Conservation (phyloP, 1,284 basidiomycete genomes). For the Ustilago esculenta region DNA sequence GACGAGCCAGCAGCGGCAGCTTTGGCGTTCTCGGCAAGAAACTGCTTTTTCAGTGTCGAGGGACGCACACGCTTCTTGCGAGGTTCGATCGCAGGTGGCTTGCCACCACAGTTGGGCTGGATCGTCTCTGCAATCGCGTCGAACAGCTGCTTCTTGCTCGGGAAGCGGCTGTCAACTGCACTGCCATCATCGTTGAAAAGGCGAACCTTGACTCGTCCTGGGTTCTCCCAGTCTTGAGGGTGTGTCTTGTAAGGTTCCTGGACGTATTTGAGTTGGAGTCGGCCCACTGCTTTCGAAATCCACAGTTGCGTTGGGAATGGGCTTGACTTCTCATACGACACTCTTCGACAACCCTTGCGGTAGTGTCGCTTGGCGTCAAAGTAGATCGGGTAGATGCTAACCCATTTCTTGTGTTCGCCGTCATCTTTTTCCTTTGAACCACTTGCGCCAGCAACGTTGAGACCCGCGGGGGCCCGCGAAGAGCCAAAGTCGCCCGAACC, state of each 20-base stretch:
- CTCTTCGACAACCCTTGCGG: constrained; percentile 81
- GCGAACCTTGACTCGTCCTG: constrained; percentile 78
- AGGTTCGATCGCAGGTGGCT: constrained; percentile 51
- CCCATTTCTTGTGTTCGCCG: constrained; percentile 76
- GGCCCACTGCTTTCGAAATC: constrained; percentile 83
- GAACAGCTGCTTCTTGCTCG: constrained; percentile 77
- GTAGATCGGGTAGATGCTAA: constrained; percentile 94
- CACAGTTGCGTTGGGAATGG: constrained; percentile 94
- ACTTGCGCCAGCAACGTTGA: constrained; percentile 11
- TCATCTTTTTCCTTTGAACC: constrained; percentile 35
- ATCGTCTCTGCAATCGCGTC: constrained; percentile 52
- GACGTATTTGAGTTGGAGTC: constrained; percentile 80
- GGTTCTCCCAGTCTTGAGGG: constrained; percentile 94
- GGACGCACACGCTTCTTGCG: constrained; percentile 40
- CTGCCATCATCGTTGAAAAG: constrained; percentile 85
- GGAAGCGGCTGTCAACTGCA: constrained; percentile 77
- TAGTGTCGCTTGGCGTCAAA: constrained; percentile 92
- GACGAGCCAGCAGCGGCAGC: constrained; percentile 19
- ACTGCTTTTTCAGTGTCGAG: constrained; percentile 38
- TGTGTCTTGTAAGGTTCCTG: constrained; percentile 87
- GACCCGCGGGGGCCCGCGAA: constrained; percentile 14
- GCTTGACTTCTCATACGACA: constrained; percentile 80
- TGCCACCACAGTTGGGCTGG: constrained; percentile 55
- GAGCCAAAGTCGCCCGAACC: constrained; percentile 40
- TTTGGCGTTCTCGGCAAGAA: constrained; percentile 44